Conservation (phyloP, 2,329 filamentous ascomycete species). For the Anthostomella pinea region DNA sequence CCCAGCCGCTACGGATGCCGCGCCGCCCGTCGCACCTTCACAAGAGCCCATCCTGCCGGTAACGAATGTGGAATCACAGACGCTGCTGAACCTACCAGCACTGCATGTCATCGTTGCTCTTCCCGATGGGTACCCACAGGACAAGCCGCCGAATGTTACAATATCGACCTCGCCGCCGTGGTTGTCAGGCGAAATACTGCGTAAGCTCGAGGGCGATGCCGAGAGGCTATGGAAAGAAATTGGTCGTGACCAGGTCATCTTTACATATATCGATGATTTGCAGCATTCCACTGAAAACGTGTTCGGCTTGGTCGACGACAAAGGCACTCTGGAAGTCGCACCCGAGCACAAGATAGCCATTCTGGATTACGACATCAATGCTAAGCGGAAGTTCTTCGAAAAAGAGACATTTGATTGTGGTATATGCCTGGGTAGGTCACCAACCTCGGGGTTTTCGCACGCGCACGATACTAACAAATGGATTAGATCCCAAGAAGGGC, state of each 20-base stretch:
- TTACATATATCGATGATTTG: constrained; percentile 61
- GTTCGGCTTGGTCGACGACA: constrained; percentile 54
- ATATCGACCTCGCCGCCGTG: constrained; percentile 56
- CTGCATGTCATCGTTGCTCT: constrained; percentile 52
- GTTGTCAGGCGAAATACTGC: constrained; percentile 49
- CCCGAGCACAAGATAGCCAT: constrained; percentile 65
- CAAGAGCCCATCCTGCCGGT: constrained; percentile 10
- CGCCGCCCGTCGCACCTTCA: constrained; percentile 17
- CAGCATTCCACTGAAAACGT: constrained; percentile 57
- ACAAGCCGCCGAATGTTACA: constrained; percentile 47
- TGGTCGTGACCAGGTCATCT: constrained; percentile 58
- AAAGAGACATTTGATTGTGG: constrained; percentile 84
- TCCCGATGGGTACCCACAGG: constrained; percentile 56
- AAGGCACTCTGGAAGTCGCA: constrained; percentile 50
- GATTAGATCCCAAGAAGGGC: constrained; percentile 82
- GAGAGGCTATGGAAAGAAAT: constrained; percentile 59
- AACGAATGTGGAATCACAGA: constrained; percentile 40
- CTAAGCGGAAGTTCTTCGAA: constrained; percentile 73
- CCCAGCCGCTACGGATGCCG: constrained; percentile 43
- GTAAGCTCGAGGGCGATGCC: constrained; percentile 49
- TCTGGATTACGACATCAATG: constrained; percentile 73
- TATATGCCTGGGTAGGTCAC: constrained; percentile 66
- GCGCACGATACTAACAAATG: constrained; percentile 21
- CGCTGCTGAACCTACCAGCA: constrained; percentile 57
- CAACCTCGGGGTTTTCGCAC: too few relatives aligned